Evolutionary conservation across 768 basidiomycete species (phyloP).

Genomic region (Pleurotus citrinopileatus): DNA sequence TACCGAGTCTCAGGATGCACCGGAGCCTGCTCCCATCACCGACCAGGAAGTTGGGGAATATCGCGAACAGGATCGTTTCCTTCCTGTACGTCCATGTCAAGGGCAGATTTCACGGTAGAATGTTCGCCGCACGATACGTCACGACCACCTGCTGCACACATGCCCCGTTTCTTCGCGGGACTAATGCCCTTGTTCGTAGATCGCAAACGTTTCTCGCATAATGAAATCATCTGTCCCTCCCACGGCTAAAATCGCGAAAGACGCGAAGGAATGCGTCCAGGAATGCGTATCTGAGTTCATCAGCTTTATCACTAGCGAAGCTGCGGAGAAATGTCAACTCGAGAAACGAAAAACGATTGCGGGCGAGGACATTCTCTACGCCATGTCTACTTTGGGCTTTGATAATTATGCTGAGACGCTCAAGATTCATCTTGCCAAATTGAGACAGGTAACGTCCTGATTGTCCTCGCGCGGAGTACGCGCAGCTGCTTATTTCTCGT

Average conservation of each 20-base stretch:
- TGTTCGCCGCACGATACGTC: conserved; percentile 1
- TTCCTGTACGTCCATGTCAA: conserved; percentile 63
- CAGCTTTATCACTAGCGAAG: conserved; percentile 95
- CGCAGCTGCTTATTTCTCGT: not conserved
- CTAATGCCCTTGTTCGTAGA: conserved; percentile 43
- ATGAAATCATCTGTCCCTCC: conserved; percentile 92
- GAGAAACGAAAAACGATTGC: conserved; percentile 99
- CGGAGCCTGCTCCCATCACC: conserved; percentile 61
- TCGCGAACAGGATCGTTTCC: conserved; percentile 90
- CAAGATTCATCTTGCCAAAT: conserved; percentile 89
- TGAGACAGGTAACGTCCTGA: conserved; percentile 49
- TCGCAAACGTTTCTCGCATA: conserved; percentile 96
- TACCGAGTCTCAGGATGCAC: conserved; percentile 34
- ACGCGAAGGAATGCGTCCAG: conserved; percentile 98
- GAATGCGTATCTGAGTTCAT: conserved; percentile 99
- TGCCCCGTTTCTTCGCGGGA: not conserved
- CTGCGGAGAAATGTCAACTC: conserved; percentile 89
- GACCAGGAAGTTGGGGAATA: conserved; percentile 94
- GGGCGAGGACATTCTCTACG: conserved; percentile 94
- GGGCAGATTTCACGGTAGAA: not conserved
- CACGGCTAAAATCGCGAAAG: conserved; percentile 95
- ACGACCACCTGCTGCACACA: too few species aligned
- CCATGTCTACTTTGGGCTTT: conserved; percentile 91
- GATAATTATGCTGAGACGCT: conserved; percentile 93
- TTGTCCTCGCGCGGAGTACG: not conserved